Conservation (phyloP, 1,284 basidiomycete species). For the Quambalaria eucalypti region DNA sequence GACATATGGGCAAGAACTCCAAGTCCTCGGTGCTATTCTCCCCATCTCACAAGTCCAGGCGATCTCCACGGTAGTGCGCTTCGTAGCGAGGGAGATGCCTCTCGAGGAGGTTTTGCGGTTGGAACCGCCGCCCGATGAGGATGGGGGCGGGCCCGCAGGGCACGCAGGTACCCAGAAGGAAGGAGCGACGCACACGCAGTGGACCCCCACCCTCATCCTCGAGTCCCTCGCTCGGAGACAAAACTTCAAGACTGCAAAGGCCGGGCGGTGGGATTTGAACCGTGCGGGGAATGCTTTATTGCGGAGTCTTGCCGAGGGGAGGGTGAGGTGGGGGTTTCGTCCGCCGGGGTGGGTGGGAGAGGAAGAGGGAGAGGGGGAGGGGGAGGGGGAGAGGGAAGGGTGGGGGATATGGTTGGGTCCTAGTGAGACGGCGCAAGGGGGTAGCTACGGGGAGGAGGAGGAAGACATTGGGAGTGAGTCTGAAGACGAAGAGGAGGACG, state of each 20-base stretch:
- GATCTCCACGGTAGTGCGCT: slow-evolving; percentile 64
- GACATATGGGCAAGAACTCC: slow-evolving; percentile 28
- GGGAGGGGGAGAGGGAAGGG: neutral
- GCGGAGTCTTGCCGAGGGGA: slow-evolving; percentile 62
- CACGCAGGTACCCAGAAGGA: slow-evolving; percentile 16
- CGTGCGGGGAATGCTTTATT: slow-evolving; percentile 71
- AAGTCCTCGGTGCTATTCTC: slow-evolving; percentile 70
- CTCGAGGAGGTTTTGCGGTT: slow-evolving; percentile 65
- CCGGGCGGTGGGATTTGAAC: slow-evolving; percentile 74
- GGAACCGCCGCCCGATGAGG: slow-evolving; percentile 19
- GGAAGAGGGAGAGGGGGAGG: slow-evolving; percentile 8
- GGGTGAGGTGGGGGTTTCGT: slow-evolving; percentile 67
- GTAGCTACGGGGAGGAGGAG: neutral
- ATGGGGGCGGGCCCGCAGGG: slow-evolving; percentile 49
- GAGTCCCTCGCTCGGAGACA: slow-evolving; percentile 66
- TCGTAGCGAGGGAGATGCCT: slow-evolving; percentile 62
- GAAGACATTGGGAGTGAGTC: slow-evolving; percentile 6
- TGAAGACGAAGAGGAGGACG: slow-evolving; percentile 2
- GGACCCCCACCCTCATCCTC: slow-evolving; percentile 74
- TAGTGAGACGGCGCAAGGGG: neutral
- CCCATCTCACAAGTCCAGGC: slow-evolving; percentile 74
- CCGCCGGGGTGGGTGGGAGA: slow-evolving; percentile 17
- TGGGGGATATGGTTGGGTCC: slow-evolving; percentile 6
- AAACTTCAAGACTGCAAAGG: slow-evolving; percentile 69
- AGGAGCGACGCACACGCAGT: slow-evolving; percentile 46